Evolutionary conservation across 2,329 filamentous ascomycete genomes (phyloP).

Genomic region (Cryphonectria parasitica): DNA sequence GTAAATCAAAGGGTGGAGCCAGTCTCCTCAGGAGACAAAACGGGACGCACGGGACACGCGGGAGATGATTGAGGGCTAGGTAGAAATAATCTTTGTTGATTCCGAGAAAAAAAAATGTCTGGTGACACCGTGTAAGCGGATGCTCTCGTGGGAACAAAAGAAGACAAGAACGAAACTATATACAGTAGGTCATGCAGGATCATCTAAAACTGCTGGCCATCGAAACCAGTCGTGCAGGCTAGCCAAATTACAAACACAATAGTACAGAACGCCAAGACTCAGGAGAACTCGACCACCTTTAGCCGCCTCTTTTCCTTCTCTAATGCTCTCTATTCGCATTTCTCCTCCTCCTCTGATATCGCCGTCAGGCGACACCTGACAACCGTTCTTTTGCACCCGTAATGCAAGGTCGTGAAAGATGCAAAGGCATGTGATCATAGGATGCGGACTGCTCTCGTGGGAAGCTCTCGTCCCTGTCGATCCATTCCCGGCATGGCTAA

Average conservation of each 20-base stretch:
- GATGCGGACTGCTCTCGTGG: neutral
- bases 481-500: slow-evolving; percentile 10
- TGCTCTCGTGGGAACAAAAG: neutral
- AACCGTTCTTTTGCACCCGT: neutral
- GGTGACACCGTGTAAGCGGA: neutral
- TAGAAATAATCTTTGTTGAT: neutral
- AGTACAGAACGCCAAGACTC: neutral
- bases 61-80: neutral
- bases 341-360: neutral
- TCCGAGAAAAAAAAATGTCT: neutral
- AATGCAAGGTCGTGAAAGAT: neutral
- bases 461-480: neutral
- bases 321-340: neutral
- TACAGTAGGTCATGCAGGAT: slow-evolving; percentile 1
- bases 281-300: neutral
- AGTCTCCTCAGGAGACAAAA: neutral
- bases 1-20: neutral
- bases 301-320: neutral
- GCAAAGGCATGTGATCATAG: neutral
- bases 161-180: neutral
- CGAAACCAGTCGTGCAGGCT: slow-evolving; percentile 6
- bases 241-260: slow-evolving; percentile 6
- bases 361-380: neutral
- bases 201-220: slow-evolving; percentile 3
- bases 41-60: neutral